Percentiles rank a stretch among this genome's conserved stretches.
Evolutionary conservation across 768 basidiomycete species (phyloP).

Genomic region (Terana coerulea): DNA sequence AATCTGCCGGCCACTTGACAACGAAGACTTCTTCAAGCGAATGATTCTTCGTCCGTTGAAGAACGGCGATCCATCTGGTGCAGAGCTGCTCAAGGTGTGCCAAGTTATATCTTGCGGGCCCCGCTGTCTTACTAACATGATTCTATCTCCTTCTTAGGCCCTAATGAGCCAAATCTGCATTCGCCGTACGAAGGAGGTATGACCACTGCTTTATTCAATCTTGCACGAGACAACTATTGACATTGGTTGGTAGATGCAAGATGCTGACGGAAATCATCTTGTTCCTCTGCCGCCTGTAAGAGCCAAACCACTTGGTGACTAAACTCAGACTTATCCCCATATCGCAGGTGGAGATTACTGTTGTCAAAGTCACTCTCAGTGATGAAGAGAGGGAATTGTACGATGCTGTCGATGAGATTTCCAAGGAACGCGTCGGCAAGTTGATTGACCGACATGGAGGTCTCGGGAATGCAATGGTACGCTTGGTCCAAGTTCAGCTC

Average conservation of each 20-base stretch:
- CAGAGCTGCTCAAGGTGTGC: constrained; percentile 64
- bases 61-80: constrained; percentile 61
- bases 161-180: constrained; percentile 78
- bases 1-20: constrained; percentile 83
- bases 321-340: neutral
- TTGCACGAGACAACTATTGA: neutral
- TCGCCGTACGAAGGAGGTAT: constrained; percentile 78
- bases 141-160: constrained; percentile 43
- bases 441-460: constrained; percentile 41
- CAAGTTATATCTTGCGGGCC: no score
- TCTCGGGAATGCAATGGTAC: constrained; percentile 36
- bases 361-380: constrained; percentile 63
- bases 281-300: constrained; percentile 72
- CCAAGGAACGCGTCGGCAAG: constrained; percentile 57
- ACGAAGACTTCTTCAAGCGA: constrained; percentile 78
- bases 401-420: constrained; percentile 61
- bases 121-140: no score
- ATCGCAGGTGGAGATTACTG: constrained; percentile 69
- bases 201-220: neutral
- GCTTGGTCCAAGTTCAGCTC: neutral
- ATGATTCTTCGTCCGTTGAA: constrained; percentile 77
- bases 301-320: constrained; percentile 7
- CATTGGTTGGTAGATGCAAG: constrained; percentile 66
- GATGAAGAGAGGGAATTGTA: constrained; percentile 68
- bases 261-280: constrained; percentile 65